phyloP scores from a whole-genome alignment of 768 basidiomycete genomes.

The Lentinus brumalis region DNA sequence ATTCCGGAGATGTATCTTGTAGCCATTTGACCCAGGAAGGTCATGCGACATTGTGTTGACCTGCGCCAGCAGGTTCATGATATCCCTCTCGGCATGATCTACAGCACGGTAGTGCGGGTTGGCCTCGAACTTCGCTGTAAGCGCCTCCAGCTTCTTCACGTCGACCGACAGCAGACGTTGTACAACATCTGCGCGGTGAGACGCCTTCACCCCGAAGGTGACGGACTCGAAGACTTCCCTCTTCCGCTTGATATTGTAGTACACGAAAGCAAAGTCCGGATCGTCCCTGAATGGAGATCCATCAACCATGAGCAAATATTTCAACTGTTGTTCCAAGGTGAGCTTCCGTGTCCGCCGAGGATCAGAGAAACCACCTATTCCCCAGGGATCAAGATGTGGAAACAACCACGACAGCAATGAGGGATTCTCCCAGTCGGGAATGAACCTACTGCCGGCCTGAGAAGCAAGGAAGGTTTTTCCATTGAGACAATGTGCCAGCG shows the following conservation, averaged over 20 bases:
- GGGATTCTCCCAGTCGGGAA: no score
- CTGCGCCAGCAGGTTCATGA: neutral
- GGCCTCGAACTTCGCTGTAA: neutral
- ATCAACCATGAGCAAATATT: neutral
- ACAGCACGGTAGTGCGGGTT: neutral
- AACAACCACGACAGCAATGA: slow-evolving; percentile 17
- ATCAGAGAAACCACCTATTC: slow-evolving; percentile 11
- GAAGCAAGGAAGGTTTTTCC: no score
- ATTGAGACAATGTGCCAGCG: no score
- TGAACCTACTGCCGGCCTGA: no score
- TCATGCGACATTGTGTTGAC: neutral
- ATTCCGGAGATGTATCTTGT: neutral
- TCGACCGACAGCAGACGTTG: neutral
- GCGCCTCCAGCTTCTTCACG: neutral
- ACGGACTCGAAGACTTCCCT: slow-evolving; percentile 3
- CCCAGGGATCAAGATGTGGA: slow-evolving; percentile 21
- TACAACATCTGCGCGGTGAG: neutral
- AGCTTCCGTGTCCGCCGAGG: neutral
- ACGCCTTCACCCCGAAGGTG: neutral
- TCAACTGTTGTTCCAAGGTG: slow-evolving; percentile 2
- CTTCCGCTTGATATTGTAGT: slow-evolving; percentile 22
- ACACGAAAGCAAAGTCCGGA: slow-evolving; percentile 22
- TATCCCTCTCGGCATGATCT: neutral
- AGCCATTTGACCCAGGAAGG: neutral
- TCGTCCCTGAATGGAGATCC: slow-evolving; percentile 7